These are phyloP conservation scores for Primulina huaijiensis DNA, from an alignment of 257 asterid genomes.

Conservation along the genomic window DNA sequence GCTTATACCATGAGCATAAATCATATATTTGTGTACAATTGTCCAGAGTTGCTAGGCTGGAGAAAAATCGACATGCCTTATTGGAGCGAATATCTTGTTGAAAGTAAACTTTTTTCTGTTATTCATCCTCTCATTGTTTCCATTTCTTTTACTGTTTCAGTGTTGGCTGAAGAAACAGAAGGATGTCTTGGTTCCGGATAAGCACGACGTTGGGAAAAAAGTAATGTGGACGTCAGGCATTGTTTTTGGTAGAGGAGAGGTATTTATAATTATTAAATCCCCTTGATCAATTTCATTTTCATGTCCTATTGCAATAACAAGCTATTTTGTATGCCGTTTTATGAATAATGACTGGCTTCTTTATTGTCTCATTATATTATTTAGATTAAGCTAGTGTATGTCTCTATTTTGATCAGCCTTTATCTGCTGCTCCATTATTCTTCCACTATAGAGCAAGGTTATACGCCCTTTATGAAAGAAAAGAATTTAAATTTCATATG, in stretches of 20 bases:
- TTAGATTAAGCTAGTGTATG: background rate
- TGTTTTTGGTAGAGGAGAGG: constrained; percentile 87
- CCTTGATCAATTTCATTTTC: constrained; percentile 15
- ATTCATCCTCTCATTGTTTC: background rate
- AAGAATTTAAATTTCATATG: background rate
- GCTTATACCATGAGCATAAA: too few relatives aligned
- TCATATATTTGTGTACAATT: too few relatives aligned
- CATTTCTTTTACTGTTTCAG: constrained; percentile 38
- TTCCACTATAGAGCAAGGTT: background rate
- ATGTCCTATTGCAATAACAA: background rate
- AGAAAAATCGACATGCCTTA: constrained; percentile 1
- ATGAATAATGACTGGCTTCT: background rate
- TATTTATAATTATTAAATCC: constrained; percentile 27
- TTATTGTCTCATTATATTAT: constrained; percentile 3
- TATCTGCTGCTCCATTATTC: background rate
- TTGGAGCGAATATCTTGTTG: background rate
- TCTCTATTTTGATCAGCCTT: background rate
- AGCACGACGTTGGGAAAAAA: constrained; percentile 43
- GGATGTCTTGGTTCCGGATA: constrained; percentile 68
- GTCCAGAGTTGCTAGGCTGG: background rate
- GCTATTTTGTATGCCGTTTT: background rate
- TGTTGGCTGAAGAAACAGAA: constrained; percentile 97
- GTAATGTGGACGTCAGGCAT: constrained; percentile 87
- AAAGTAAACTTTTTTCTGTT: background rate
- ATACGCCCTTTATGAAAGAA: background rate